These are phyloP conservation scores for Podaxis carcinomalis DNA, from an alignment of 768 basidiomycete species.

Conservation along the genomic window DNA sequence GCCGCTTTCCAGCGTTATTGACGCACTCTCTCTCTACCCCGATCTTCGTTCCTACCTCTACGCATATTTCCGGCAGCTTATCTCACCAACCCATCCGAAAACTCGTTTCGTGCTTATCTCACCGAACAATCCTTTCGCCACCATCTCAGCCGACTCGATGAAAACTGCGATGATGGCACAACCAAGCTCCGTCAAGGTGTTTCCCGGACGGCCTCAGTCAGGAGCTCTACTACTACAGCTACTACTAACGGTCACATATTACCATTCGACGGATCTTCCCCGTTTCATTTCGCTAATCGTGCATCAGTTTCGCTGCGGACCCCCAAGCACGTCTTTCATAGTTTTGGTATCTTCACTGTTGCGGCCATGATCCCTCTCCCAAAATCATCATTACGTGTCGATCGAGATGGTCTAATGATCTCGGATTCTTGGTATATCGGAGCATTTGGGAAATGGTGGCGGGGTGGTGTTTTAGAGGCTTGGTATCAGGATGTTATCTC, in stretches of 20 bases:
- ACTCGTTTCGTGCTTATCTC: constrained; percentile 89
- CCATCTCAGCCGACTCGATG: constrained; percentile 84
- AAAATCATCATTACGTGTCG: constrained; percentile 31
- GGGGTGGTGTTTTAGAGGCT: constrained; percentile 75
- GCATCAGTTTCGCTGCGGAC: constrained; percentile 92
- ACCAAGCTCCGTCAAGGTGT: constrained; percentile 23
- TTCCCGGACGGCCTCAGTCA: constrained; percentile 27
- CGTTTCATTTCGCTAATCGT: constrained; percentile 88
- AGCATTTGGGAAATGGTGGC: constrained; percentile 90
- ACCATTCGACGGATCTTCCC: constrained; percentile 25
- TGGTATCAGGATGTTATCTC: constrained; percentile 72
- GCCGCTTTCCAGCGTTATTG: constrained; percentile 10
- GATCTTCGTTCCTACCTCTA: constrained; percentile 9
- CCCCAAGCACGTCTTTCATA: constrained; percentile 82
- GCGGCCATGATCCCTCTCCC: constrained; percentile 67
- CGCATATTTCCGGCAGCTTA: constrained; percentile 57
- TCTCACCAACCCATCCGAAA: constrained; percentile 91
- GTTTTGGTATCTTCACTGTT: constrained; percentile 83
- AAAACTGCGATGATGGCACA: constrained; percentile 47
- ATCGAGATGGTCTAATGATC: constrained; percentile 47
- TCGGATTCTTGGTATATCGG: constrained; percentile 89
- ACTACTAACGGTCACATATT: constrained; percentile 1
- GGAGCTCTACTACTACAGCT: constrained; percentile 6
- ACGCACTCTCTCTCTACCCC: constrained; percentile 14
- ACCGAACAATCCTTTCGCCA: constrained; percentile 98